Conservation (phyloP, 2,329 filamentous ascomycete genomes). For the Neurospora sp. region DNA sequence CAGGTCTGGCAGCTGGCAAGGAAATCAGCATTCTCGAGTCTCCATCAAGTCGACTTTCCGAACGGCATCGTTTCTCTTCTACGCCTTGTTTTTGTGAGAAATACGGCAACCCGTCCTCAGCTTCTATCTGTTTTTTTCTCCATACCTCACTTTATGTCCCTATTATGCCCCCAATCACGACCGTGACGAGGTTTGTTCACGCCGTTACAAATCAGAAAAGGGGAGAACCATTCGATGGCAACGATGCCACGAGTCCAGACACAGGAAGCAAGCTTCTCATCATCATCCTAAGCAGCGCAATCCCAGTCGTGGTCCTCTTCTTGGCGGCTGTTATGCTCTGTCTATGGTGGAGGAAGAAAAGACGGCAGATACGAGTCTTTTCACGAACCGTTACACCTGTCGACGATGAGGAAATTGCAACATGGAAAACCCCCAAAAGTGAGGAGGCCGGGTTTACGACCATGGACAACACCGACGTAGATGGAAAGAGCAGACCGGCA, state of each 20-base stretch:
- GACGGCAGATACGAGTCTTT: conserved; percentile 32
- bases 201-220: neutral
- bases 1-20: neutral
- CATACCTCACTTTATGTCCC: neutral
- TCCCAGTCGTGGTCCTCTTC: conserved; percentile 35
- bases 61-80: neutral
- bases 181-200: neutral
- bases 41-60: neutral
- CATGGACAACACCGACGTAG: conserved; percentile 10
- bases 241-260: neutral
- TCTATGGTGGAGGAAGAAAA: conserved; percentile 29
- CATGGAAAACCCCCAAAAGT: conserved; percentile 39
- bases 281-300: conserved; percentile 40
- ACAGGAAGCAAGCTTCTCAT: conserved; percentile 28
- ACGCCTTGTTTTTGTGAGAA: too few relatives aligned
- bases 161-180: neutral
- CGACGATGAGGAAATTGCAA: conserved; percentile 55
- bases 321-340: conserved; percentile 27
- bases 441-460: conserved; percentile 13
- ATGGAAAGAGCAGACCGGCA: conserved; percentile 16
- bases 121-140: neutral
- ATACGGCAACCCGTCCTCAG: too few relatives aligned
- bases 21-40: neutral
- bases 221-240: neutral
- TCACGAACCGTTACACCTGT: conserved; percentile 50